Evolutionary conservation across 2,329 filamentous ascomycete species (phyloP).

Genomic region (Calycina herbarum): DNA sequence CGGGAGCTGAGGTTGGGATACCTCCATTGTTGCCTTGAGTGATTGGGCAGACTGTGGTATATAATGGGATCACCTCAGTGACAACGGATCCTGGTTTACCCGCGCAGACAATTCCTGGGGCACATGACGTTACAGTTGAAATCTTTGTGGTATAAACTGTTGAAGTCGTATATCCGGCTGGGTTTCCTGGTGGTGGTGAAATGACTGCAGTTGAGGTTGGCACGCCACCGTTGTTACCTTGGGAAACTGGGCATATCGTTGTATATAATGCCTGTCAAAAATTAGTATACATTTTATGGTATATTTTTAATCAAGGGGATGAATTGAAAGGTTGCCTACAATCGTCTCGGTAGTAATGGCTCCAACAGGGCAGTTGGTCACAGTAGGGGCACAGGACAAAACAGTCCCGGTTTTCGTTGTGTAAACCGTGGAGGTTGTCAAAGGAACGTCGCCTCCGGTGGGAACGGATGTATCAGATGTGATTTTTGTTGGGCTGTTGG

Average conservation of each 20-base stretch:
- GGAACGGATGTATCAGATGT: background rate
- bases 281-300: background rate
- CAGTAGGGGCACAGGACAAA: conserved; percentile 14
- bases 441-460: background rate
- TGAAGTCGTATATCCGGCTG: conserved; percentile 38
- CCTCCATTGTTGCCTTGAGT: background rate
- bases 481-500: background rate
- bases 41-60: conserved; percentile 11
- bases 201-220: conserved; percentile 9
- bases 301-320: background rate
- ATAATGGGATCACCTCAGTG: conserved; percentile 4
- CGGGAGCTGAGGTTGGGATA: conserved; percentile 8
- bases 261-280: conserved; percentile 35
- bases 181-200: background rate
- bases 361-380: conserved; percentile 35
- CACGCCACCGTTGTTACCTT: background rate
- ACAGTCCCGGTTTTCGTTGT: conserved; percentile 44
- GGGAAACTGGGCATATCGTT: conserved; percentile 39
- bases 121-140: conserved; percentile 18
- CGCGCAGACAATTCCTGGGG: background rate
- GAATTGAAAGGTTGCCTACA: conserved; percentile 6
- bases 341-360: conserved; percentile 40
- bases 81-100: background rate
- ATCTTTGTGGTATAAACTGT: conserved; percentile 40
- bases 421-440: conserved; percentile 45